Percentiles rank a stretch among this genome's conserved stretches.
phyloP scores from a whole-genome alignment of 768 basidiomycete genomes.

The Imleria badia region DNA sequence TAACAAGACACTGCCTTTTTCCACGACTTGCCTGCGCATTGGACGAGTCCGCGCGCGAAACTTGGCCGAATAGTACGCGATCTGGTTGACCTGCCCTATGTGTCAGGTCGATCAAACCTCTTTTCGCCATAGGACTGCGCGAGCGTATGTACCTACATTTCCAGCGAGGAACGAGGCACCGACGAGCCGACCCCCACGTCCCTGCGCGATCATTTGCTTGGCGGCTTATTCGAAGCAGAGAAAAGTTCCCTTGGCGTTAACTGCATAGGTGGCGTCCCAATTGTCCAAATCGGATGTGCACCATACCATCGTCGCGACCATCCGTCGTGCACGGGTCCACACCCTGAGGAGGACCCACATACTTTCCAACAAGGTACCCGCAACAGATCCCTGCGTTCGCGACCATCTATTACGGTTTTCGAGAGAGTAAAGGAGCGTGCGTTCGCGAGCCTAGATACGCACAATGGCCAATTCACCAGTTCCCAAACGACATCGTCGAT shows the following conservation, averaged over 20 bases:
- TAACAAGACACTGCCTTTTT: background rate
- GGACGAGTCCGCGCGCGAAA: conserved; percentile 8
- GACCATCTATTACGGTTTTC: conserved; percentile 5
- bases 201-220: conserved; percentile 23
- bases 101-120: background rate
- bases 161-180: conserved; percentile 5
- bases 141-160: background rate
- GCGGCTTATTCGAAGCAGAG: conserved; percentile 27
- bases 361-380: conserved; percentile 1
- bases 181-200: conserved; percentile 2
- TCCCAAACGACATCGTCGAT: conserved; percentile 3
- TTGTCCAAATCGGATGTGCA: conserved; percentile 11
- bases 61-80: conserved; percentile 17
- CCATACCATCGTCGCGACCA: background rate
- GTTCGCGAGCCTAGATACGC: background rate
- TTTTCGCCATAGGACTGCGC: background rate
- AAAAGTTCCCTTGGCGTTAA: conserved; percentile 19
- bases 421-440: background rate
- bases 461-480: conserved; percentile 12
- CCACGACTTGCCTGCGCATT: conserved; percentile 17
- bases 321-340: background rate
- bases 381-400: conserved; percentile 13
- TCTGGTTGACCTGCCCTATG: conserved; percentile 1
- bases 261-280: conserved; percentile 29
- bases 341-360: background rate